Percentiles rank a stretch among this genome's conserved stretches.
phyloP scores from a whole-genome alignment of 352 stramenopile genomes.

The Thraustochytrium sp. region DNA sequence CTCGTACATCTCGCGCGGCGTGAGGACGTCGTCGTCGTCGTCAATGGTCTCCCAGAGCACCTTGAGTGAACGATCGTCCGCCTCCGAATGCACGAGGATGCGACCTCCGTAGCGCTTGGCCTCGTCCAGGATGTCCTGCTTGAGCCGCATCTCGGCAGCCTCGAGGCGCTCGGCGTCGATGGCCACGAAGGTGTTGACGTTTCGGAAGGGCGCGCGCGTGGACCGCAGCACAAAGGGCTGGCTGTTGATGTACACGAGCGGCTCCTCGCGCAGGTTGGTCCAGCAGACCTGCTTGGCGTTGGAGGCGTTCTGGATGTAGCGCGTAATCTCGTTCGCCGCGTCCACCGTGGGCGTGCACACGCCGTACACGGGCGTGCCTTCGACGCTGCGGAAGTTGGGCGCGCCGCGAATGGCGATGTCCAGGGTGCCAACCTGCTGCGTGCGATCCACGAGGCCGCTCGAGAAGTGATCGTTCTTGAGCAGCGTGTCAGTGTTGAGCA shows the following conservation, averaged over 20 bases:
- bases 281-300: conserved; percentile 58
- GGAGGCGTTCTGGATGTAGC: conserved; percentile 46
- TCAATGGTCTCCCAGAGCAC: conserved; percentile 29
- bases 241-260: conserved; percentile 77
- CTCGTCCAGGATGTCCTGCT: conserved; percentile 69
- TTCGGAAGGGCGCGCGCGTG: conserved; percentile 68
- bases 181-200: conserved; percentile 69
- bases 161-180: conserved; percentile 79
- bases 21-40: conserved; percentile 39
- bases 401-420: conserved; percentile 62
- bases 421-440: conserved; percentile 55
- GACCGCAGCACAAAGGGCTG: conserved; percentile 75
- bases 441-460: conserved; percentile 48
- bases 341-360: conserved; percentile 46
- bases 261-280: conserved; percentile 81
- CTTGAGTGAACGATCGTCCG: conserved; percentile 33
- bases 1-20: conserved; percentile 39
- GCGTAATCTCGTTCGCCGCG: conserved; percentile 39
- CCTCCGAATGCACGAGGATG: conserved; percentile 49
- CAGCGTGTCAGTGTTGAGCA: conserved; percentile 65
- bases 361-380: conserved; percentile 51
- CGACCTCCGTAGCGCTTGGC: conserved; percentile 51
- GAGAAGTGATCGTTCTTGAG: conserved; percentile 82
- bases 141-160: conserved; percentile 70
- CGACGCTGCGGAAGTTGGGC: conserved; percentile 75